phyloP scores from a whole-genome alignment of 805 yeast species.

The Kluyveromyces dobzhanskii region DNA sequence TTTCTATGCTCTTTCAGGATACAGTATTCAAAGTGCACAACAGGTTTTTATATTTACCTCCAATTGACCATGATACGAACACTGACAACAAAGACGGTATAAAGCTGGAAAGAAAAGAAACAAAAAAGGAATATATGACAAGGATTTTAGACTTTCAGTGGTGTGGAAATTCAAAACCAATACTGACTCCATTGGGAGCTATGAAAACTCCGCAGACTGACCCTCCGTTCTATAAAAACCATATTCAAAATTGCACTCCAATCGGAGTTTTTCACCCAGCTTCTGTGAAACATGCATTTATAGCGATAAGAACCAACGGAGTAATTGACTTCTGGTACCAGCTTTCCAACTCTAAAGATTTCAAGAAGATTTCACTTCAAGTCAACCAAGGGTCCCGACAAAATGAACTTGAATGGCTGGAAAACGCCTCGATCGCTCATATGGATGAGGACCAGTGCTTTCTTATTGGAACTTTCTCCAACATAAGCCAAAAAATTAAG shows the following conservation, averaged over 20 bases:
- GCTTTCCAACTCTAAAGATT: constrained; percentile 31
- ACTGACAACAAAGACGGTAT: constrained; percentile 27
- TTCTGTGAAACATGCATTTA: constrained; percentile 30
- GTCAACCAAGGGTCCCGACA: constrained; percentile 17
- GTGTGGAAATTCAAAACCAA: constrained; percentile 32
- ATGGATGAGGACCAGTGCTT: constrained; percentile 26
- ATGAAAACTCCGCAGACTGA: constrained; percentile 23
- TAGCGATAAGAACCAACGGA: constrained; percentile 28
- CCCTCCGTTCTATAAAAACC: constrained; percentile 18
- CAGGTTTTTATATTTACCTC: constrained; percentile 14
- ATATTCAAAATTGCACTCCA: constrained; percentile 28
- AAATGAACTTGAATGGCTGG: constrained; percentile 27
- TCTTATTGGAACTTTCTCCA: constrained; percentile 24
- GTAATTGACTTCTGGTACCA: constrained; percentile 32
- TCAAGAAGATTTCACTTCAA: constrained; percentile 27
- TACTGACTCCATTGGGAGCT: constrained; percentile 26
- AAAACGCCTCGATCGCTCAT: constrained; percentile 26
- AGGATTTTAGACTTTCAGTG: constrained; percentile 36
- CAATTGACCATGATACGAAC: constrained; percentile 12
- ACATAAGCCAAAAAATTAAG: constrained; percentile 16
- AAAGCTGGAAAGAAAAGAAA: constrained; percentile 33
- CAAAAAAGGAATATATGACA: constrained; percentile 27
- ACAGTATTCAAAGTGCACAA: constrained; percentile 27
- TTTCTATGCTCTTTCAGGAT: constrained; percentile 33
- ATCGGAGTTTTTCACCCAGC: constrained; percentile 31